Evolutionary conservation across 2,329 filamentous ascomycete genomes (phyloP), one percentile per base, ranked within the genome.

Genomic region (Ophiostoma pallidulum): DNA sequence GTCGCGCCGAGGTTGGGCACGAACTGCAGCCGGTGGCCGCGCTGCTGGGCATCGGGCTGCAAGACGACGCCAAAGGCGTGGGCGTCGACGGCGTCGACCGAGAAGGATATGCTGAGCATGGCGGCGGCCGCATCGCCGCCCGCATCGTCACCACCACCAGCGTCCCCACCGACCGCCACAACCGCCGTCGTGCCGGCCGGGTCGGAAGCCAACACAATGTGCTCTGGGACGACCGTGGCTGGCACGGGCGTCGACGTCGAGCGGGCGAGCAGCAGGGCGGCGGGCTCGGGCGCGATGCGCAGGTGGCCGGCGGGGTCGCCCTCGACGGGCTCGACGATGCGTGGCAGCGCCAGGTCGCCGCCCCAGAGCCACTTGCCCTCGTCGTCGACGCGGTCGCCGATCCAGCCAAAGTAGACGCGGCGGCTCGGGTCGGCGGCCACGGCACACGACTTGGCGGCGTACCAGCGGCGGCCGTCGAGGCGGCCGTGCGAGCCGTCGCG

Each of bases 301-400:
- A 65, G 47, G 36, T 54, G 48, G 1, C 59, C 62, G 20, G 58
- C 48, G 2, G 44, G 48, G 36, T 24, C 20, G 10, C 3, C 22
- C 12, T 13, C 13, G 37, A 12, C 22, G 36, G 19, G 10, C n/a
- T n/a, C n/a, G 22, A 64, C 53, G 19, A 62, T 57, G n/a, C 63
- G 54, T 8, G 59, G 61, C 12, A 62, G 53, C 5, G 55, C 59
- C 28, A 64, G 52, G 45, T 64, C 61, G n/a, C 63, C 63, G 37
- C 63, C 63, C 63, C 63, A 65, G 2, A 64, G 56, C 63, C 63
- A 65, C 54, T 64, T 63, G 9, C 56, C 55, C 44, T 65, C 62
- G 28, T 61, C 56, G 13, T 56, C 59, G 4, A 52, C 58, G 45
- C 60, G 59, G 47, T 65, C 63, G 9, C 56, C 62, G 12, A 61